Evolutionary conservation across 2,329 filamentous ascomycete species (phyloP), one percentile per base, ranked within the genome.

Genomic region (Cladosporium phlei): DNA sequence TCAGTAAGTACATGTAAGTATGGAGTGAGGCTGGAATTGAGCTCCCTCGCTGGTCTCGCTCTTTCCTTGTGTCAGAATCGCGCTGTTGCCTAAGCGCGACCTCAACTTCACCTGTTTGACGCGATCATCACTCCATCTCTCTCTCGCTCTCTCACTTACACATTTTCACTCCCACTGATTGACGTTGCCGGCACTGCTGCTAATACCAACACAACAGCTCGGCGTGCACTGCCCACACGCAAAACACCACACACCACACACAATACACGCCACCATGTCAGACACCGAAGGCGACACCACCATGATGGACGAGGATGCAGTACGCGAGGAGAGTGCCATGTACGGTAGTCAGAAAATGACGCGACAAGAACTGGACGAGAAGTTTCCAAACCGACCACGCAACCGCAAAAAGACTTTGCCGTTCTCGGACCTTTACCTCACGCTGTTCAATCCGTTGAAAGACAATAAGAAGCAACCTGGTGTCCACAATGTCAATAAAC

Each of bases 381-480:
- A 78, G 64, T 94, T 87, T 62, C 88, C 89, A 2, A 83, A 88
- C 59, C 80, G 89, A 3, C 93, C 93, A 3, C 79, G 73, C 52
- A 98, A 97, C 55, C 79, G 85, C 56, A 81, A 81, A 29, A 80
- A 80, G 52, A 96, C 91, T 1, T 71, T 94, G 8, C 80, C 81
- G 4, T 98, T 98, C 62, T 85, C 88, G 50, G 83, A 86, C 3
- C 74, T 98, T 0, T 88, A 85, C 63, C 71, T 76, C 12, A 75
- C 77, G 19, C 75, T 98, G 1, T 97, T 98, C 72, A 85, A 95
- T 56, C 89, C 89, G 2, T 68, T 85, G 8, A 77, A 76, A 49
- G 84, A 91, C 24, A 88, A 88, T 61, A 89, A 85, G 58, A 90
- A 90, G 61, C 79, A 77, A 51, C 80, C 80, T 1, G 79, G 78